These are phyloP conservation scores for Raddia guianensis DNA, from an alignment of 176 grass and related monocot genomes.

Conservation along the genomic window DNA sequence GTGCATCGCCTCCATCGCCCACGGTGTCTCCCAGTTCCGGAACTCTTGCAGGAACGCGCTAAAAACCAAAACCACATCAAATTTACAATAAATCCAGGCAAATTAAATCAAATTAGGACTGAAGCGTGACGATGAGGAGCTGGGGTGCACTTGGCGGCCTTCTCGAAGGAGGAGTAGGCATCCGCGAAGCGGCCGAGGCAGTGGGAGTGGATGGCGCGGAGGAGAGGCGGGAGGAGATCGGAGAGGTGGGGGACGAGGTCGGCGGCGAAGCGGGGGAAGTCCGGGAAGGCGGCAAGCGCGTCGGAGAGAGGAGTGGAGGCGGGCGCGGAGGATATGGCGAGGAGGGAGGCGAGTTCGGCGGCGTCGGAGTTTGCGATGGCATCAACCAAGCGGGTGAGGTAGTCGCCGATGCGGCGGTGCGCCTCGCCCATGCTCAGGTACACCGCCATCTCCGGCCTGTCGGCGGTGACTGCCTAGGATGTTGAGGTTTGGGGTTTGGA, in stretches of 20 bases:
- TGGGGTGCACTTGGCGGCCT: conserved; percentile 65
- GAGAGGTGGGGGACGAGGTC: conserved; percentile 65
- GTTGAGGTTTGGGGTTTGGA: conserved; percentile 14
- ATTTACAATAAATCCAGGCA: background rate
- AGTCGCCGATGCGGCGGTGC: conserved; percentile 74
- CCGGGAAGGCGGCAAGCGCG: conserved; percentile 65
- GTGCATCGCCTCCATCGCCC: conserved; percentile 91
- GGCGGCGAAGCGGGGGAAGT: conserved; percentile 56
- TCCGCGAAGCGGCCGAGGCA: conserved; percentile 67
- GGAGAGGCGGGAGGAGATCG: conserved; percentile 65
- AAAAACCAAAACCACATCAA: conserved; percentile 43
- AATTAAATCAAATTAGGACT: conserved; percentile 8
- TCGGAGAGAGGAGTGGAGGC: conserved; percentile 61
- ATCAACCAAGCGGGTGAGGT: conserved; percentile 64
- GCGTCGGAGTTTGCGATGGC: conserved; percentile 56
- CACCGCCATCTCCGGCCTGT: conserved; percentile 53
- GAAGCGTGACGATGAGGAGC: background rate
- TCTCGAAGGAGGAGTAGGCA: conserved; percentile 83
- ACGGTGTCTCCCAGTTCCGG: conserved; percentile 89
- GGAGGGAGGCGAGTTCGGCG: conserved; percentile 51
- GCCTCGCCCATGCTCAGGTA: conserved; percentile 88
- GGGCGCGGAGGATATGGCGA: conserved; percentile 61
- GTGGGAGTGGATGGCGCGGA: conserved; percentile 78
- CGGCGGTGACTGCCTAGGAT: background rate
- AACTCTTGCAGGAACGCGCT: conserved; percentile 97